Evolutionary conservation across 2,329 filamentous ascomycete genomes (phyloP).

Genomic region (Ophiostoma australiae): DNA sequence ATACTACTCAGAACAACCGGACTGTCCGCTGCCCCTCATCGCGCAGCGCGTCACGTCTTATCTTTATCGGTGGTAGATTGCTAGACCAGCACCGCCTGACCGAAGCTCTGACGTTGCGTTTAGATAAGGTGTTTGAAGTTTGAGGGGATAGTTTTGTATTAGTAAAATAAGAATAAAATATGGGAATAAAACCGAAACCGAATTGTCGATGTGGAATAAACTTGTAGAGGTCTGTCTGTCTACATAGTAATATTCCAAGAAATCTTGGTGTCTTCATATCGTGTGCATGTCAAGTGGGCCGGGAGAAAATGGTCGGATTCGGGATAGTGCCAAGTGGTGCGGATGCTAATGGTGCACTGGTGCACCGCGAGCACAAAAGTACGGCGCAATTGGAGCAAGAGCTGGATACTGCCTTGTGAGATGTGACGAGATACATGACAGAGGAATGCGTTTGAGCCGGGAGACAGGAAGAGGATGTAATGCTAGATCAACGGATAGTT

Average conservation of each 20-base stretch:
- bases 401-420: not conserved
- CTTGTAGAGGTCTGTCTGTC: not conserved
- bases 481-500: not conserved
- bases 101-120: constrained; percentile 1
- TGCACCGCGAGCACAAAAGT: not conserved
- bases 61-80: constrained; percentile 1
- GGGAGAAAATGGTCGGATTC: not conserved
- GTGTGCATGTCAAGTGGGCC: constrained; percentile 3
- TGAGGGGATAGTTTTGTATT: not conserved
- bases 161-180: not conserved
- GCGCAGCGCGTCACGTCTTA: constrained; percentile 1
- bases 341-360: not conserved
- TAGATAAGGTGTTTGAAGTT: not conserved
- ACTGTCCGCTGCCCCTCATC: constrained; percentile 15
- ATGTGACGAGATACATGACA: not conserved
- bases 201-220: not conserved
- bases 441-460: not conserved
- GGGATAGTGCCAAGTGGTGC: not conserved
- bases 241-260: not conserved
- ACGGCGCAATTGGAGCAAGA: not conserved
- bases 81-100: not conserved
- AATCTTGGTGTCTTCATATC: not conserved
- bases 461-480: not conserved
- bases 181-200: not conserved
- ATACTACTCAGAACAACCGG: not conserved